phyloP scores from a whole-genome alignment of 306 rosid species.

The Acacia crassicarpa region DNA sequence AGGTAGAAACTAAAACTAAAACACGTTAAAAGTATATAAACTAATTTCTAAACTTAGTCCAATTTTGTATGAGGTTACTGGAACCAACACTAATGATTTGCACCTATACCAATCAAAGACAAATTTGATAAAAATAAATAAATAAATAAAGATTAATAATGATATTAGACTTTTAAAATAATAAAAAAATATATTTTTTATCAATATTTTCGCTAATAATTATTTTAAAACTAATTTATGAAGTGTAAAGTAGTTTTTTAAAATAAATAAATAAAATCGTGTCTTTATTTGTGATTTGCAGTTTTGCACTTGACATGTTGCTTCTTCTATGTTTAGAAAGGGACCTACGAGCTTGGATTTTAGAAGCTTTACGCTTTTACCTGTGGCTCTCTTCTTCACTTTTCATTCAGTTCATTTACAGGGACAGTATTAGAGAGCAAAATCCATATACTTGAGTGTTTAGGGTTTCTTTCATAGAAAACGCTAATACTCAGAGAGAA shows the following conservation, averaged over 20 bases:
- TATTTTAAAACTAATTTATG: no score
- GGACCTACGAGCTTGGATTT: conserved; percentile 1
- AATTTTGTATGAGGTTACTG: no score
- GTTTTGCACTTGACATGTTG: background rate
- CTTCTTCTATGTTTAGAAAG: background rate
- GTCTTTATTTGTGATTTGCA: background rate
- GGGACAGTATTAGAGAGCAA: background rate
- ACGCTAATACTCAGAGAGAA: conserved; percentile 28
- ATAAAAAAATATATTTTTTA: no score
- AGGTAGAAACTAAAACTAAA: no score
- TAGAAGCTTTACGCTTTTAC: conserved; percentile 19
- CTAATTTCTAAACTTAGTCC: no score
- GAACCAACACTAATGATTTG: no score
- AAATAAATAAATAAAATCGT: background rate
- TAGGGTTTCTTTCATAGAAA: conserved; percentile 28
- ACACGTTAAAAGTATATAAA: no score
- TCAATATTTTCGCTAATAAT: background rate
- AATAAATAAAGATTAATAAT: no score
- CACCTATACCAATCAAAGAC: no score
- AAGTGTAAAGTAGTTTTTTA: no score
- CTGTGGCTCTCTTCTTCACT: background rate
- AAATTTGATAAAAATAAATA: no score
- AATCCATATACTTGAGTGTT: background rate
- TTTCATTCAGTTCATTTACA: background rate
- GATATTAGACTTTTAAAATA: no score